Evolutionary conservation across 345 rosid genomes (phyloP).

Genomic region (Euphorbia tirucalli): DNA sequence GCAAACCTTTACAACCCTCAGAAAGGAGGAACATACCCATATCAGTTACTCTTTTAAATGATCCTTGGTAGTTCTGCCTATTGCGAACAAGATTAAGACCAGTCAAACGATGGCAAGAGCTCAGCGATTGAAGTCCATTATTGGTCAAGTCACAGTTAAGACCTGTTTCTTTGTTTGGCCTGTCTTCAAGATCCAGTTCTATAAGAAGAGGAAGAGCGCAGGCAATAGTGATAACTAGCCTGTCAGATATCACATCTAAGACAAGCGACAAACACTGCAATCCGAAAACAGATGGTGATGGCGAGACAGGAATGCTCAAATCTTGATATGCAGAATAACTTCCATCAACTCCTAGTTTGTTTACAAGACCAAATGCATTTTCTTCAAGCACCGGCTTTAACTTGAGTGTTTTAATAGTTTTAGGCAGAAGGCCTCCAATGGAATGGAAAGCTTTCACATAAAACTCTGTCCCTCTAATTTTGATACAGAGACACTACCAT

Average conservation of each 20-base stretch:
- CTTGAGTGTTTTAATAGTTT: conserved; percentile 44
- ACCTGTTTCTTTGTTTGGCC: conserved; percentile 44
- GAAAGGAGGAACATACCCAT: conserved; percentile 70
- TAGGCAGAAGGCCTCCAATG: conserved; percentile 37
- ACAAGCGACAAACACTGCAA: conserved; percentile 58
- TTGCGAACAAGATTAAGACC: conserved; percentile 51
- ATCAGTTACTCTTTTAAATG: conserved; percentile 62
- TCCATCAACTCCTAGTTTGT: conserved; percentile 26
- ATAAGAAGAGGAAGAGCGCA: conserved; percentile 43
- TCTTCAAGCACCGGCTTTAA: conserved; percentile 42
- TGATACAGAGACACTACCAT: conserved; percentile 49
- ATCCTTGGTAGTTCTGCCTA: conserved; percentile 43
- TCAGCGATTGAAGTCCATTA: conserved; percentile 49
- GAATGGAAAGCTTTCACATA: conserved; percentile 35
- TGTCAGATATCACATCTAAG: conserved; percentile 51
- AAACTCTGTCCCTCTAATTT: conserved; percentile 38
- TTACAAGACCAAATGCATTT: conserved; percentile 38
- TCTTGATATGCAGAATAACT: conserved; percentile 19
- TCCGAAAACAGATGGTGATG: conserved; percentile 22
- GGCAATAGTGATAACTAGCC: conserved; percentile 41
- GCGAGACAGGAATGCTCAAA: conserved; percentile 22
- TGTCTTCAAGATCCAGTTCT: conserved; percentile 66
- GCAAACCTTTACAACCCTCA: conserved; percentile 53
- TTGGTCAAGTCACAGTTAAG: conserved; percentile 46
- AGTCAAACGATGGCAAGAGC: conserved; percentile 39